Base-by-base conservation (phyloP, 352 stramenopile genomes). In the Phytophthora cactorum region DNA sequence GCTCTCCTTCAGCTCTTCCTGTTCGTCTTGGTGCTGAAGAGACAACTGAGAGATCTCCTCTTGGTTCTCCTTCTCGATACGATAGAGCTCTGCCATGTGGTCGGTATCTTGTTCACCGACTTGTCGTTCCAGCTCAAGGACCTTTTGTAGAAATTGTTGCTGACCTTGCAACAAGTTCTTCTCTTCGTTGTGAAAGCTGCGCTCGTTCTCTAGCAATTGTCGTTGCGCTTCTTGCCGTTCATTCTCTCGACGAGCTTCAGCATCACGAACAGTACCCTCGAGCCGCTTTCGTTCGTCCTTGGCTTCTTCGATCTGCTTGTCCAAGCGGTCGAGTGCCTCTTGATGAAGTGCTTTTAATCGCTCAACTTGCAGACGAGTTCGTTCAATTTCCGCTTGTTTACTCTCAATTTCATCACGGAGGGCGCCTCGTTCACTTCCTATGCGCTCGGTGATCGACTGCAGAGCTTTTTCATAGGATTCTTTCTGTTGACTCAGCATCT, bases 151-250 rank as follows among this genome's bases (percentile, higher is more conserved):
- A 43, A 86, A 59, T 32, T 88, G 50, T 46, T 92, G 85, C 52
- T 91, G 85, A 2, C 74, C 72, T 59, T 88, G 69, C 7, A 93
- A 52, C n/a, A 93, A 70, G 6, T 67, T 75, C 28, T 86, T 85
- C 62, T 91, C 83, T 75, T 93, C 81, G 29, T 80, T 75, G 59
- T 93, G 78, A 50, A 90, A 90, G 15, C 77, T 84, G 27, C 74
- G 79, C 50, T 91, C 81, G 22, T 66, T 89, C 54, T 92, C 80
- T 44, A 92, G 54, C 51, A 91, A 38, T 59, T 89, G 81, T 0
- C 74, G 74, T 10, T 79, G 78, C 43, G 80, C 78, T 57, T 79
- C 74, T 51, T 86, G 60, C 2, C 73, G 75, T 63, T 86, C 80
- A 27, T 66, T 82, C 17, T 89, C 78, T 27, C 75, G 78, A 15